A percentile compares a stretch with the other conserved stretches of the same genome.
phyloP scores from a whole-genome alignment of 2,329 filamentous ascomycete genomes.

The Ramularia endophylla region DNA sequence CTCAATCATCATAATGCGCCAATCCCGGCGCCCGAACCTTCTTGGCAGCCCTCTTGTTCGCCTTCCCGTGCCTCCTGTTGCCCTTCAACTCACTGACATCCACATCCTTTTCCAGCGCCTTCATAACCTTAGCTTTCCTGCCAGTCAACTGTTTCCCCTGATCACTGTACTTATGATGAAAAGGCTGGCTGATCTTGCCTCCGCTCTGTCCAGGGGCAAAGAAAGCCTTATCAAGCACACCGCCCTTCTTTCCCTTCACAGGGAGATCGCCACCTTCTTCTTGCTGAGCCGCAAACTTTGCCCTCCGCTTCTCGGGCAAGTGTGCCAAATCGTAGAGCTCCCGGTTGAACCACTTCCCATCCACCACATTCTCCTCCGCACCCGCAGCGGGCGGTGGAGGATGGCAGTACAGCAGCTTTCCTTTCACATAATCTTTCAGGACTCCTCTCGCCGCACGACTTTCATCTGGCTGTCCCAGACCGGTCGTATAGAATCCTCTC shows the following conservation, averaged over 20 bases:
- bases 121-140: conserved; percentile 72
- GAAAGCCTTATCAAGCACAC: conserved; percentile 79
- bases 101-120: conserved; percentile 77
- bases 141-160: conserved; percentile 80
- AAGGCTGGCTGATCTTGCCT: conserved; percentile 68
- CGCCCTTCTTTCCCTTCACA: conserved; percentile 61
- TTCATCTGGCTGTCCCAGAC: conserved; percentile 81
- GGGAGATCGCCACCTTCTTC: conserved; percentile 44
- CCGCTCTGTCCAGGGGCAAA: conserved; percentile 62
- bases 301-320: conserved; percentile 73
- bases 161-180: conserved; percentile 83
- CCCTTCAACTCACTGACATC: conserved; percentile 69
- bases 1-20: conserved; percentile 17
- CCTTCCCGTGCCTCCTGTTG: conserved; percentile 92
- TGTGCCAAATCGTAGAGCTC: conserved; percentile 82
- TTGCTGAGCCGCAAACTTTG: conserved; percentile 45
- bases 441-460: conserved; percentile 83
- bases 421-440: conserved; percentile 95
- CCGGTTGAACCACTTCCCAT: conserved; percentile 73
- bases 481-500: conserved; percentile 83
- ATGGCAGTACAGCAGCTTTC: conserved; percentile 87
- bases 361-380: conserved; percentile 41
- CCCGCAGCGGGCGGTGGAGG: conserved; percentile 64
- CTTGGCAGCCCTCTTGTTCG: conserved; percentile 50
- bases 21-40: conserved; percentile 20